Conservation (phyloP, 2,329 filamentous ascomycete species). For the Colletotrichum spaethianum region DNA sequence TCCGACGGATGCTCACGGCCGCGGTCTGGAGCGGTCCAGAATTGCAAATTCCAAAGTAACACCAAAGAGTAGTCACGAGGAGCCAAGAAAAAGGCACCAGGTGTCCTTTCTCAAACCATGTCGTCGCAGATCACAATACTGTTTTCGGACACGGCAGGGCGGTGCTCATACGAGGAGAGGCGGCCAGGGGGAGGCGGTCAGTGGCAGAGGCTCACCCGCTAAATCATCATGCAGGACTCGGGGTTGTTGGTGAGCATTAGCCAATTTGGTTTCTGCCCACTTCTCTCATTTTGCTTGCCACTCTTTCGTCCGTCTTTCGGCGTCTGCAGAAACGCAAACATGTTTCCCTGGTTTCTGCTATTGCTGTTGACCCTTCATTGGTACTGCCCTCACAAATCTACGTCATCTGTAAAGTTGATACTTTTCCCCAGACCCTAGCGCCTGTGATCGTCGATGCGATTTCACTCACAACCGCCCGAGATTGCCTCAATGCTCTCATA, state of each 20-base stretch:
- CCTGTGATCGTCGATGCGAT: background rate
- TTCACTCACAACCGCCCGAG: background rate
- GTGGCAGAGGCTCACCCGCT: slow-evolving; percentile 16
- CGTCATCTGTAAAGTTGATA: background rate
- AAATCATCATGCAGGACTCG: background rate
- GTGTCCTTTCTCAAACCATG: background rate
- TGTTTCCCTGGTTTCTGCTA: background rate
- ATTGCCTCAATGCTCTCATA: background rate
- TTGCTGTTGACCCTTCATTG: background rate
- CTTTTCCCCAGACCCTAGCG: background rate
- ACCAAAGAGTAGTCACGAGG: slow-evolving; percentile 14
- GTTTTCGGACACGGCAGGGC: slow-evolving; percentile 32
- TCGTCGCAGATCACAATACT: slow-evolving; percentile 11
- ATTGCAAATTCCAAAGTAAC: background rate
- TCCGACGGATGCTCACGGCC: slow-evolving; percentile 5
- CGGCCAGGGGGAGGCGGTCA: slow-evolving; percentile 12
- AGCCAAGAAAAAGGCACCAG: background rate
- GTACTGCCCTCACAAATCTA: background rate
- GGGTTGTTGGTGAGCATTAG: background rate
- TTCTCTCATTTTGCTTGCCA: slow-evolving; percentile 14
- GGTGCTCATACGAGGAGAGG: slow-evolving; percentile 18
- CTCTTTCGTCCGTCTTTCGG: background rate
- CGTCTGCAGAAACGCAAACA: background rate
- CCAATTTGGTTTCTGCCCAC: background rate
- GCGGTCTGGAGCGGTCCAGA: slow-evolving; percentile 32